Evolutionary conservation across 805 yeast species (phyloP), one percentile per base, ranked within the genome.

Genomic region (Nakazawaea molendinolei): DNA sequence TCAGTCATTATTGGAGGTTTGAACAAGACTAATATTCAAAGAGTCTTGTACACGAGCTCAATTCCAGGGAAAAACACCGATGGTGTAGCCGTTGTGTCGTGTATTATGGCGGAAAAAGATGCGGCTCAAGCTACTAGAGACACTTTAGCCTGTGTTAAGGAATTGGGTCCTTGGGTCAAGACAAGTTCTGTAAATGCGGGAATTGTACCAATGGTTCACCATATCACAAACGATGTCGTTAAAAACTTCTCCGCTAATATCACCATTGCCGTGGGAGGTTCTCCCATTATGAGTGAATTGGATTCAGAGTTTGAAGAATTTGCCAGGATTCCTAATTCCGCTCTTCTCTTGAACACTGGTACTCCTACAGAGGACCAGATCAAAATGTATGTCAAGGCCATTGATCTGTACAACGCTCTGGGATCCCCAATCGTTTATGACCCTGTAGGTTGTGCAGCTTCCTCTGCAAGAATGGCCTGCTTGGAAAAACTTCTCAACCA

Each of bases 391-490:
- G 45, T 62, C 16, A 47, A 50, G 3, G 95, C 90, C 0, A 55
- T 81, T 14, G 50, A 52, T 8, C 71, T 69, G 0, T 86, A 87
- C 52, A 81, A 80, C 50, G 51, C 49, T 10, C 46, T 54, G 10
- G 71, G 72, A 3, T 64, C 68, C 30, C 89, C 85, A 3, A 69
- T 87, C 22, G 74, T 87, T 0, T 79, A 82, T 46, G 97, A 87
- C 54, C 97, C 96, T 1, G 95, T 87, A n/a, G 97, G 87, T 1
- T 86, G 80, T 26, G 95, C 95, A 19, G 95, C 96, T 0, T 69
- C 95, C 0, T 39, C 50, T 3, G 68, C 73, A 5, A 66, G 97
- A 40, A 60, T 61, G 26, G 48, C 56, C 3, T 61, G 76, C 13
- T 71, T 77, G 34, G 53, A 61, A 19, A 51, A 52, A 1, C 47